Conservation (phyloP, 2,329 filamentous ascomycete genomes). For the Xylaria sp. region DNA sequence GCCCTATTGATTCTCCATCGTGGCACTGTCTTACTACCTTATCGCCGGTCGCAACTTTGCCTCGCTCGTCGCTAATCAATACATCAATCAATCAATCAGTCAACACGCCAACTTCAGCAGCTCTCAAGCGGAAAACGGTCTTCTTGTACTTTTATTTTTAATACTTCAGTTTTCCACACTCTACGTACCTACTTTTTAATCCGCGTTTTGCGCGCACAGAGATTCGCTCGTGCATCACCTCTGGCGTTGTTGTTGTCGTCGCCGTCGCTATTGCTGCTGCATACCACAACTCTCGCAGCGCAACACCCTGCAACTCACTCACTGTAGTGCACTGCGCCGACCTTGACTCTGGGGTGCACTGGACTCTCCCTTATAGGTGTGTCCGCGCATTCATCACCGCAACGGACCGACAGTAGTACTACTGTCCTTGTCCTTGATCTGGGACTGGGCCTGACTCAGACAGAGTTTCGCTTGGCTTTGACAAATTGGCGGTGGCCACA, state of each 20-base stretch:
- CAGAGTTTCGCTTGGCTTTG: conserved; percentile 50
- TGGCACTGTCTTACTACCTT: conserved; percentile 33
- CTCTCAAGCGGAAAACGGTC: conserved; percentile 9
- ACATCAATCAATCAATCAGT: conserved; percentile 24
- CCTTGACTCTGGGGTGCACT: conserved; percentile 1
- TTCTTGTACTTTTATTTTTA: conserved; percentile 37
- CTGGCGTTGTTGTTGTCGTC: conserved; percentile 26
- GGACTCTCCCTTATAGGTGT: conserved; percentile 19
- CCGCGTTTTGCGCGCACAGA: conserved; percentile 39
- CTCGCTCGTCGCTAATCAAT: conserved; percentile 24
- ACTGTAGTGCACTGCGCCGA: conserved; percentile 6
- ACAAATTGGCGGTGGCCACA: conserved; percentile 50
- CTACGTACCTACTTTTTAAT: conserved; percentile 37
- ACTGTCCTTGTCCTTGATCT: conserved; percentile 42
- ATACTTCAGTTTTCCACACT: conserved; percentile 21
- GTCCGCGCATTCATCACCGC: conserved; percentile 24
- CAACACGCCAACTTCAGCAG: conserved; percentile 25
- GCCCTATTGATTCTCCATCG: conserved; percentile 34
- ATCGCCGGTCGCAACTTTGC: conserved; percentile 43
- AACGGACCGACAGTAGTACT: conserved; percentile 33
- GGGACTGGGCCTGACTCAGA: conserved; percentile 48
- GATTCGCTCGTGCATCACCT: conserved; percentile 35
- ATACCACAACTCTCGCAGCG: conserved; percentile 18
- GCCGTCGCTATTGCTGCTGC: conserved; percentile 14
- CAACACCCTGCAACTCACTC: conserved; percentile 16